Conservation (phyloP, 257 asterid species). For the Solanum clarkiae region DNA sequence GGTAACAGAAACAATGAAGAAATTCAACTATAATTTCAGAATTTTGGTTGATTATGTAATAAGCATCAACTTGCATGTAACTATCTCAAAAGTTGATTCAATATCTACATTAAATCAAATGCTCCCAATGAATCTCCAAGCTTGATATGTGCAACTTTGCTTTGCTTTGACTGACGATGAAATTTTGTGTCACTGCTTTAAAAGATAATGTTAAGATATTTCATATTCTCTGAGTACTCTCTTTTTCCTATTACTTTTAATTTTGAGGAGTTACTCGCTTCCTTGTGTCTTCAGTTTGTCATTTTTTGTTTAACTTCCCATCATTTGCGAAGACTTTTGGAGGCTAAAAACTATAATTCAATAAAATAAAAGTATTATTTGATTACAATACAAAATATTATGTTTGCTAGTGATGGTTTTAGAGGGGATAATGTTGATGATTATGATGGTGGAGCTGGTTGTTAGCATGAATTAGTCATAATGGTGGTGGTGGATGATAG, state of each 20-base stretch:
- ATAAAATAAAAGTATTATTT: no score
- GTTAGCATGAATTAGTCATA: background rate
- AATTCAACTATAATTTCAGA: background rate
- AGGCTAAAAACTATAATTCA: background rate
- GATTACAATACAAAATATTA: no score
- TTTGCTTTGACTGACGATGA: background rate
- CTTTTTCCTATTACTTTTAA: background rate
- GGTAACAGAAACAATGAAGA: background rate
- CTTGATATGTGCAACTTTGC: background rate
- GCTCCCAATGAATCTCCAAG: background rate
- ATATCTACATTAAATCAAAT: background rate
- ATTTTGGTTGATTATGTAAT: background rate
- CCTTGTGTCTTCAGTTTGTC: background rate
- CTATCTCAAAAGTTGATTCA: background rate
- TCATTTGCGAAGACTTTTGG: background rate
- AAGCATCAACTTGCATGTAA: background rate
- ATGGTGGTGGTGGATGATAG: background rate
- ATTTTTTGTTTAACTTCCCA: background rate
- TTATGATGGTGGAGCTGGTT: background rate
- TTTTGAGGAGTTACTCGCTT: background rate
- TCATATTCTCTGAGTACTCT: background rate
- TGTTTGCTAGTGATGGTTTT: no score
- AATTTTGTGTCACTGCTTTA: background rate
- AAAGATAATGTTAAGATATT: background rate
- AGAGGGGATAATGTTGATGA: no score